phyloP scores from a whole-genome alignment of 257 asterid species.

The Solanum bulbocastanum region DNA sequence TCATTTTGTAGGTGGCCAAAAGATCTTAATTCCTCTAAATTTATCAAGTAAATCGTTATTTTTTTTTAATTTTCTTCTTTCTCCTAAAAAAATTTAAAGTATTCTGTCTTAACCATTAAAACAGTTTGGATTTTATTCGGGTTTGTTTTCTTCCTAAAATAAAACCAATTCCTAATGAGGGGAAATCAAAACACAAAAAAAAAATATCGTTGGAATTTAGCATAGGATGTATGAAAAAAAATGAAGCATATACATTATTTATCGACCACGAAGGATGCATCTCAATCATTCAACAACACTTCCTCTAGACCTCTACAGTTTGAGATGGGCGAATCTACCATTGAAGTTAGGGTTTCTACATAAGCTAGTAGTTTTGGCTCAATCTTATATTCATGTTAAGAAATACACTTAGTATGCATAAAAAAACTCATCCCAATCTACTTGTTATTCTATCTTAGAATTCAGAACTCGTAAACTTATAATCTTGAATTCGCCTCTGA shows the following conservation, averaged over 20 bases:
- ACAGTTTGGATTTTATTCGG: too few relatives aligned
- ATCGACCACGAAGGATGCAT: neutral
- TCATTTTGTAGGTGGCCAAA: neutral
- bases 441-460: neutral
- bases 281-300: neutral
- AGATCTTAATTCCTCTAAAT: neutral
- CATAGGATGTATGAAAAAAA: neutral
- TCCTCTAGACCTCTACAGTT: neutral
- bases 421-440: neutral
- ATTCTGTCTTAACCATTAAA: neutral
- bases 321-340: neutral
- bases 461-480: neutral
- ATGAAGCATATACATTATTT: neutral
- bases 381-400: neutral
- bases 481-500: neutral
- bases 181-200: neutral
- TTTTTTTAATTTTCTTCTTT: neutral
- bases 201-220: neutral
- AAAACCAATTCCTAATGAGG: neutral
- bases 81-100: neutral
- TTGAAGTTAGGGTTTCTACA: neutral
- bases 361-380: neutral
- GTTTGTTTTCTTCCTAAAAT: too few relatives aligned
- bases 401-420: neutral
- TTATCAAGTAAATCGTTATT: neutral